Conservation (phyloP, 2,329 filamentous ascomycete species). For the Pezicula carpinea region DNA sequence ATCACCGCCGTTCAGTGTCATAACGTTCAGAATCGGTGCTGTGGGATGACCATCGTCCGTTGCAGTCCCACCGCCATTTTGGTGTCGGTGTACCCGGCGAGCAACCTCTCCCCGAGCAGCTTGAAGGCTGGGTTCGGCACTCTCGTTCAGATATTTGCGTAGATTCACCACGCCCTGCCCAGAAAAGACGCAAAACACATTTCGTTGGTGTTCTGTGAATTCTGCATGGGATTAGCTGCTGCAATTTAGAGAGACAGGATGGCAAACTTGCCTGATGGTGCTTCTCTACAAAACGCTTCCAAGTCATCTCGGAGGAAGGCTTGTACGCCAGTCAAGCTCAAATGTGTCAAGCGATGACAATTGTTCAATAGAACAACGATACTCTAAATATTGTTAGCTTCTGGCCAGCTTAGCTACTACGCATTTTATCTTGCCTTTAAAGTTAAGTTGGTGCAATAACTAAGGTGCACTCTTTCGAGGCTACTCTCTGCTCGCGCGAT, state of each 20-base stretch:
- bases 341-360: slow-evolving; percentile 86
- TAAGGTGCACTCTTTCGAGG: slow-evolving; percentile 90
- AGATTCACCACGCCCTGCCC: slow-evolving; percentile 76
- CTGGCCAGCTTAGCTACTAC: neutral
- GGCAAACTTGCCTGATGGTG: slow-evolving; percentile 59
- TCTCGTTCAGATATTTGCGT: slow-evolving; percentile 72
- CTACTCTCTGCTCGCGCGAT: slow-evolving; percentile 33
- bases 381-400: slow-evolving; percentile 53
- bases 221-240: slow-evolving; percentile 45
- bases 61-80: slow-evolving; percentile 79
- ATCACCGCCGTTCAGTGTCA: slow-evolving; percentile 16
- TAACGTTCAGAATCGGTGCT: slow-evolving; percentile 29
- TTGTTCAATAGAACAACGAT: slow-evolving; percentile 86
- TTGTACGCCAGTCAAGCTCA: slow-evolving; percentile 89
- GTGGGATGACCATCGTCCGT: slow-evolving; percentile 59
- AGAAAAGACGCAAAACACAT: slow-evolving; percentile 97
- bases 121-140: slow-evolving; percentile 55
- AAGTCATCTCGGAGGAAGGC: slow-evolving; percentile 85
- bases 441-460: slow-evolving; percentile 85
- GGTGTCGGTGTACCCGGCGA: slow-evolving; percentile 34
- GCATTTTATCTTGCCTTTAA: slow-evolving; percentile 57
- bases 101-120: slow-evolving; percentile 77
- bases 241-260: slow-evolving; percentile 4
- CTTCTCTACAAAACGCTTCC: slow-evolving; percentile 78
- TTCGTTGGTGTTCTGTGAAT: slow-evolving; percentile 91